phyloP scores from a whole-genome alignment of 2,329 filamentous ascomycete genomes.

The Fusarium pseudonygamai region DNA sequence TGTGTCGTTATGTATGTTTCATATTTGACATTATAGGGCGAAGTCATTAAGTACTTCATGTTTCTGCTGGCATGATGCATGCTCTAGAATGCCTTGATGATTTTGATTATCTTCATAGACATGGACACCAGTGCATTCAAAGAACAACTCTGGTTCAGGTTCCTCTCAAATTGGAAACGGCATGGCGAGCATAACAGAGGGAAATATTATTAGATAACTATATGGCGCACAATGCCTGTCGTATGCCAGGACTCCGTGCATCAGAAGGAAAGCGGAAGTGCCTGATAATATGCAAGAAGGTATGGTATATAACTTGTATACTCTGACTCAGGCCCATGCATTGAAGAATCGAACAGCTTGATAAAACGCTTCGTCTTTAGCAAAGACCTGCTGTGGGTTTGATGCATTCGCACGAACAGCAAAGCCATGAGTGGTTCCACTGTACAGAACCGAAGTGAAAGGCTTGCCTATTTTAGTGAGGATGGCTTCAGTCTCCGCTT shows the following conservation, averaged over 20 bases:
- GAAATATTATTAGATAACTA: too few species aligned
- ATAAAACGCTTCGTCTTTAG: constrained; percentile 78
- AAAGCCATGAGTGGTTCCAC: constrained; percentile 75
- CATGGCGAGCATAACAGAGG: fast-evolving
- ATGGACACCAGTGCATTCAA: neutral
- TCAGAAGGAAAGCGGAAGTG: neutral
- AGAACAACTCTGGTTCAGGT: fast-evolving
- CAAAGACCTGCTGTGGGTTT: constrained; percentile 65
- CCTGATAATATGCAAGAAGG: too few species aligned
- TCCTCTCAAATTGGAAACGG: too few species aligned
- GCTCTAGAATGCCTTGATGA: neutral
- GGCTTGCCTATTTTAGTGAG: constrained; percentile 44
- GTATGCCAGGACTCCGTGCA: neutral
- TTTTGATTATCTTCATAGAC: neutral
- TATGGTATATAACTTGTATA: too few species aligned
- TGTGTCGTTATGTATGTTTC: neutral
- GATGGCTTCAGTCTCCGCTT: constrained; percentile 19
- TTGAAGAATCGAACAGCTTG: constrained; percentile 80
- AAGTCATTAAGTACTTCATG: neutral
- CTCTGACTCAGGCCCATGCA: constrained; percentile 49
- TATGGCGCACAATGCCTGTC: neutral
- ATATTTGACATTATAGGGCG: neutral
- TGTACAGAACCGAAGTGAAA: constrained; percentile 74
- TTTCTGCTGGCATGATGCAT: neutral
- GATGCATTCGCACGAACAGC: constrained; percentile 69